Evolutionary conservation across 495 filamentous ascomycete species (phyloP).

Genomic region (Daldinia bambusicola): DNA sequence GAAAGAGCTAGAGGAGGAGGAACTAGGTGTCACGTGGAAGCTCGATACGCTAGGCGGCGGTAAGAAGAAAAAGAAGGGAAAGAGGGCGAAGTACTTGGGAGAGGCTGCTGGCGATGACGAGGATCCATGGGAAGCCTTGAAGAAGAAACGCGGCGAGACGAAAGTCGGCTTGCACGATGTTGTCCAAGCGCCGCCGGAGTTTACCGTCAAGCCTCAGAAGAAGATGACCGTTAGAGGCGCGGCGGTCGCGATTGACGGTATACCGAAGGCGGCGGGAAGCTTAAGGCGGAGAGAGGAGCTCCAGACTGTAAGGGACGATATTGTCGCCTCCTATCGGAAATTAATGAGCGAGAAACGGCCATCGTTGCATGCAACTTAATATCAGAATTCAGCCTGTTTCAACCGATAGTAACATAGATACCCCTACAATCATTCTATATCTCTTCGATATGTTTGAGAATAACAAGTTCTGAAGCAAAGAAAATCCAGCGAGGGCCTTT

Average conservation of each 20-base stretch:
- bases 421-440: constrained; percentile 13
- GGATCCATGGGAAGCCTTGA: constrained; percentile 86
- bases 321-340: constrained; percentile 83
- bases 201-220: constrained; percentile 70
- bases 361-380: constrained; percentile 30
- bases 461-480: not conserved
- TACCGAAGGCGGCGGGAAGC: constrained; percentile 82
- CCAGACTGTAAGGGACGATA: constrained; percentile 73
- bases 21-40: constrained; percentile 66
- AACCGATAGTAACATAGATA: constrained; percentile 10
- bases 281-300: constrained; percentile 85
- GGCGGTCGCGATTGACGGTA: constrained; percentile 74
- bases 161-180: constrained; percentile 79
- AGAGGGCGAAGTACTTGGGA: constrained; percentile 56
- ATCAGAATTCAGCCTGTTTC: not conserved
- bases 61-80: constrained; percentile 65
- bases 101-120: constrained; percentile 53
- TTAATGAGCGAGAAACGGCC: constrained; percentile 77
- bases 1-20: constrained; percentile 69
- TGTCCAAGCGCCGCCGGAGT: constrained; percentile 80
- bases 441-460: not conserved
- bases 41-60: constrained; percentile 53
- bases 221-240: constrained; percentile 78
- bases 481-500: not conserved
- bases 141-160: constrained; percentile 64